Conservation (phyloP, 257 asterid species). For the Agastache rugosa region DNA sequence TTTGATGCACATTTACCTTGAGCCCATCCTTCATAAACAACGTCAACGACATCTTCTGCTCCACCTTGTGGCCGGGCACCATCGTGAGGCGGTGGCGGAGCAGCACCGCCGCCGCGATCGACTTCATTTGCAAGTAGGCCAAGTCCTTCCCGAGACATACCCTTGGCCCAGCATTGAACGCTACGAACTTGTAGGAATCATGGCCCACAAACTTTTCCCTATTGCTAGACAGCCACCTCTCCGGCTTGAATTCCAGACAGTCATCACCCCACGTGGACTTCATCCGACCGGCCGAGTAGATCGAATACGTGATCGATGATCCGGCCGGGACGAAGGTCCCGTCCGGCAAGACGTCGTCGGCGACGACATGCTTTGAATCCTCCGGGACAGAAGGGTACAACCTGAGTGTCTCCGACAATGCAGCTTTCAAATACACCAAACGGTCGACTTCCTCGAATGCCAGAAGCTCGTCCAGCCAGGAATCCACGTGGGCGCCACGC, state of each 20-base stretch:
- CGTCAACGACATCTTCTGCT: conserved; percentile 90
- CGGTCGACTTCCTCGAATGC: conserved; percentile 77
- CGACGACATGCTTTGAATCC: conserved; percentile 84
- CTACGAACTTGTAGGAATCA: conserved; percentile 78
- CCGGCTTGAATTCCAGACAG: conserved; percentile 78
- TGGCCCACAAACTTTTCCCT: conserved; percentile 62
- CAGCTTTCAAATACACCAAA: conserved; percentile 72
- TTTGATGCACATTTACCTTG: conserved; percentile 54
- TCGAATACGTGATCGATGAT: conserved; percentile 81
- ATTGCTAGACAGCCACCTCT: conserved; percentile 68
- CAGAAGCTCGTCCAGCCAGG: conserved; percentile 68
- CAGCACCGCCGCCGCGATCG: conserved; percentile 81
- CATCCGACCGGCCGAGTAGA: conserved; percentile 91
- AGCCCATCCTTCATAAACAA: conserved; percentile 88
- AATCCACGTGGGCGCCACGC: conserved; percentile 56
- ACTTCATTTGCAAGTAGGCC: conserved; percentile 90
- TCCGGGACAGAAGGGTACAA: conserved; percentile 93
- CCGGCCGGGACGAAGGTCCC: conserved; percentile 92
- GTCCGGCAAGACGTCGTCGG: conserved; percentile 80
- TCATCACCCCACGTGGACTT: conserved; percentile 87
- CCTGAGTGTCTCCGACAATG: conserved; percentile 81
- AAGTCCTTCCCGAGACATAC: conserved; percentile 86
- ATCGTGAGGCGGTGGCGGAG: conserved; percentile 71
- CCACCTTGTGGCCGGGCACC: conserved; percentile 71
- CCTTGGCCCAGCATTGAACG: conserved; percentile 93